Percentiles rank a stretch among this genome's conserved stretches.
These are phyloP conservation scores for Saccharomycopsis selenospora DNA, from an alignment of 805 yeast species.

Conservation along the genomic window DNA sequence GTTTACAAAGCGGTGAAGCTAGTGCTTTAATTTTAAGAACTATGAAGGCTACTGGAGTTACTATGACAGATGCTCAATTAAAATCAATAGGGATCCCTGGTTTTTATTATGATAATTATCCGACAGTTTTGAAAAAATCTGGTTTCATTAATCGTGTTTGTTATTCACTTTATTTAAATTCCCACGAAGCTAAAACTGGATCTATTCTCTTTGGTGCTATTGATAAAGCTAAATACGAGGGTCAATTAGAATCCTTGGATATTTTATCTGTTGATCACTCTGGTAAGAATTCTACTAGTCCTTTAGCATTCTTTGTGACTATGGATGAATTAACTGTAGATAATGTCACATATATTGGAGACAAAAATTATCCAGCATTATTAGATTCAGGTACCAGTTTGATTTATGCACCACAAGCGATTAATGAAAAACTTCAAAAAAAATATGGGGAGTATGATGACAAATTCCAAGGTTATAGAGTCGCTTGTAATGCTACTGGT, in stretches of 20 bases:
- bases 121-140: conserved; percentile 47
- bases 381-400: conserved; percentile 9
- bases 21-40: conserved; percentile 36
- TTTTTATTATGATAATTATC: conserved; percentile 44
- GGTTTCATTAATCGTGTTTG: conserved; percentile 49
- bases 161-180: conserved; percentile 54
- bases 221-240: background rate
- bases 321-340: conserved; percentile 23
- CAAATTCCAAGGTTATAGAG: background rate
- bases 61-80: conserved; percentile 25
- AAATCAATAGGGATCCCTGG: conserved; percentile 48
- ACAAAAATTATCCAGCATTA: conserved; percentile 4
- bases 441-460: background rate
- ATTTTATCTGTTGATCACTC: background rate
- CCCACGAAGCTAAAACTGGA: conserved; percentile 35
- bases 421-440: background rate
- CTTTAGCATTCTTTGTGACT: conserved; percentile 40
- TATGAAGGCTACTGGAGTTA: conserved; percentile 2
- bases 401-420: conserved; percentile 1
- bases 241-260: background rate
- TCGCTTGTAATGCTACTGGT: conserved; percentile 4
- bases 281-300: conserved; percentile 32
- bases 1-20: conserved; percentile 40
- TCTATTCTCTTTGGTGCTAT: conserved; percentile 40
- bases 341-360: conserved; percentile 3